phyloP scores from a whole-genome alignment of 192 early-diverging fungal species.

The Backusella liffmaniae region DNA sequence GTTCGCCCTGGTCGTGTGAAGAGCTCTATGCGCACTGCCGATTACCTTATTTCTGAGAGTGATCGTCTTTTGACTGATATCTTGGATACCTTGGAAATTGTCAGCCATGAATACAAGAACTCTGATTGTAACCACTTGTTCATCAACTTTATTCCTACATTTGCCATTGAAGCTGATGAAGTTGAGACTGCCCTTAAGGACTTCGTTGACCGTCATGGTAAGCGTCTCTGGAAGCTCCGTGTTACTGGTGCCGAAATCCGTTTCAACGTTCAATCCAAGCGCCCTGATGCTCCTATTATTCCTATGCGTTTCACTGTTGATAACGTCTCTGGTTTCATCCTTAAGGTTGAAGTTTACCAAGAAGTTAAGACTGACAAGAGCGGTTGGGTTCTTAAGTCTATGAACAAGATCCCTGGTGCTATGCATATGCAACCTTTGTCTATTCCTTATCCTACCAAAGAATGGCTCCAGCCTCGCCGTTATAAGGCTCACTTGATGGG shows the following conservation, averaged over 20 bases:
- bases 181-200: slow-evolving; percentile 84
- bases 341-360: slow-evolving; percentile 90
- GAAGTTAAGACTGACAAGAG: slow-evolving; percentile 84
- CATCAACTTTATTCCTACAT: slow-evolving; percentile 97
- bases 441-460: slow-evolving; percentile 90
- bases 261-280: slow-evolving; percentile 82
- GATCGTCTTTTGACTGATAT: slow-evolving; percentile 92
- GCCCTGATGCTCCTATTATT: slow-evolving; percentile 53
- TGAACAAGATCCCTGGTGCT: slow-evolving; percentile 72
- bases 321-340: slow-evolving; percentile 90
- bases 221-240: slow-evolving; percentile 90
- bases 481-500: slow-evolving; percentile 98
- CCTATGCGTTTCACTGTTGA: slow-evolving; percentile 91
- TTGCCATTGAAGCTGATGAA: slow-evolving; percentile 82
- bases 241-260: slow-evolving; percentile 96
- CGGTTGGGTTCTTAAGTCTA: slow-evolving; percentile 84
- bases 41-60: slow-evolving; percentile 95
- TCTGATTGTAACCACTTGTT: slow-evolving; percentile 99
- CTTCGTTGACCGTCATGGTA: slow-evolving; percentile 92
- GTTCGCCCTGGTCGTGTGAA: slow-evolving; percentile 88
- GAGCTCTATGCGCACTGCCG: slow-evolving; percentile 80
- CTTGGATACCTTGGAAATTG: slow-evolving; percentile 92
- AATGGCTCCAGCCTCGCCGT: slow-evolving; percentile 93
- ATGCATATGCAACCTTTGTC: slow-evolving; percentile 81
- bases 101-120: slow-evolving; percentile 88